Evolutionary conservation across 2,329 filamentous ascomycete species (phyloP), one percentile per base, ranked within the genome.

Genomic region (Verticillium longisporum): DNA sequence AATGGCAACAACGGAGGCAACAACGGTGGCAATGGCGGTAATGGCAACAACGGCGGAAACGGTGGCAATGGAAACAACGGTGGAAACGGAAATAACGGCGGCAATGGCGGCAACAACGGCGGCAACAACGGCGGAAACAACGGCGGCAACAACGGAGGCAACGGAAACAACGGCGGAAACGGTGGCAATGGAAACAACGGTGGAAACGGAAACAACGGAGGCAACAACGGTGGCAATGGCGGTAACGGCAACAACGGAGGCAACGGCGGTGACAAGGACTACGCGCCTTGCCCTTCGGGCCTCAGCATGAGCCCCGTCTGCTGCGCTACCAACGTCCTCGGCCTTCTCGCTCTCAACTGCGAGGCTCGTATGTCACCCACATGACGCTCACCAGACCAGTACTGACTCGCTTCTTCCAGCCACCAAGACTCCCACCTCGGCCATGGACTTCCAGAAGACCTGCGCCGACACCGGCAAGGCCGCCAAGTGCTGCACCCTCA

Each of bases 301-400:
- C 72, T 80, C 26, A 78, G 79, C 66, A 70, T 68, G 65, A 75
- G 66, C 37, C 68, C 81, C 4, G 78, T 82, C 65, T 88, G 86
- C 78, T 88, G 86, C 69, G 81, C 84, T 14, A 85, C 84, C 26
- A 82, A 87, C 65, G 78, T 88, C 36, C 79, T 88, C 45, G 80
- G 82, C 61, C 63, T 87, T 61, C 82, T 79, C 3, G 75, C 84
- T 69, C 74, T 87, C 26, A 75, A 88, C 75, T 88, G 86, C 70
- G 72, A 68, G n/a, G 70, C 73, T 62, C 83, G 55, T 56, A 36
- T 37, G 55, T 56, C 2, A n/a, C 31, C 14, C n/a, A 9, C 32
- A 5, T 4, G 15, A 21, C n/a, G 10, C 7, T 14, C 6, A 37
- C 7, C 5, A 56, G 18, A n/a, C 14, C 13, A 10, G 1, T 9